Percentiles rank a stretch among this genome's conserved stretches.
Evolutionary conservation across 2,329 filamentous ascomycete species (phyloP).

Genomic region (Cladophialophora yegresii): DNA sequence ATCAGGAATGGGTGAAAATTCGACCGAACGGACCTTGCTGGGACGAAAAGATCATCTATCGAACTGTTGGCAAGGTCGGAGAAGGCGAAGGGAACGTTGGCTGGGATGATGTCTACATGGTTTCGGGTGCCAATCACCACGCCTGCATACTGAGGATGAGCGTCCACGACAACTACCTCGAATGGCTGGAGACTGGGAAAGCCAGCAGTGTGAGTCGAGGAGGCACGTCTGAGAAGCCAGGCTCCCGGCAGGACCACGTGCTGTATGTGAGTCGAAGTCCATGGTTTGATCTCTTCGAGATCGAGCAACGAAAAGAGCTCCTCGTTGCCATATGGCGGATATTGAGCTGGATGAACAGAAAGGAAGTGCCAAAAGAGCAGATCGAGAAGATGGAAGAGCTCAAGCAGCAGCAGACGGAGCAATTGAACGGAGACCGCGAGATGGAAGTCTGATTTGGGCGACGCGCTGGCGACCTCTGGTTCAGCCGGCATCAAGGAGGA

Average conservation of each 20-base stretch:
- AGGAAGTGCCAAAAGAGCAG: constrained; percentile 32
- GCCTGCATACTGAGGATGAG: constrained; percentile 61
- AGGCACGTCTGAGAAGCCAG: neutral
- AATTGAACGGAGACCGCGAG: constrained; percentile 15
- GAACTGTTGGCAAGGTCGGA: constrained; percentile 29
- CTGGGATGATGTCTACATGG: constrained; percentile 31
- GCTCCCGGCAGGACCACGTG: constrained; percentile 39
- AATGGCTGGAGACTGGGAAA: constrained; percentile 53
- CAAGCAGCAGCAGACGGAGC: constrained; percentile 11
- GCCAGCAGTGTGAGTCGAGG: neutral
- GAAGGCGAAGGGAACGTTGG: constrained; percentile 19
- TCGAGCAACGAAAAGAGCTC: constrained; percentile 57
- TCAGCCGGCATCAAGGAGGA: neutral
- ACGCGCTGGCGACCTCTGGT: neutral
- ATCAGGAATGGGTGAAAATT: constrained; percentile 35
- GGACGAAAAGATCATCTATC: constrained; percentile 36
- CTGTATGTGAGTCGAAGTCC: constrained; percentile 57
- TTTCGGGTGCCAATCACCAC: constrained; percentile 55
- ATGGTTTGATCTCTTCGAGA: constrained; percentile 62
- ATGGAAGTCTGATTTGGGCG: constrained; percentile 11
- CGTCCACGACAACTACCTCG: constrained; percentile 59
- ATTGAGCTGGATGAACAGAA: constrained; percentile 56
- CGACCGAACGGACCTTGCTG: constrained; percentile 31
- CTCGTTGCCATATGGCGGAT: constrained; percentile 61
- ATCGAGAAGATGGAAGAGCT: constrained; percentile 30